Percentiles rank a stretch among this genome's conserved stretches.
phyloP scores from a whole-genome alignment of 2,329 filamentous ascomycete genomes.

The Dryadomyces quercus-mongolicae region DNA sequence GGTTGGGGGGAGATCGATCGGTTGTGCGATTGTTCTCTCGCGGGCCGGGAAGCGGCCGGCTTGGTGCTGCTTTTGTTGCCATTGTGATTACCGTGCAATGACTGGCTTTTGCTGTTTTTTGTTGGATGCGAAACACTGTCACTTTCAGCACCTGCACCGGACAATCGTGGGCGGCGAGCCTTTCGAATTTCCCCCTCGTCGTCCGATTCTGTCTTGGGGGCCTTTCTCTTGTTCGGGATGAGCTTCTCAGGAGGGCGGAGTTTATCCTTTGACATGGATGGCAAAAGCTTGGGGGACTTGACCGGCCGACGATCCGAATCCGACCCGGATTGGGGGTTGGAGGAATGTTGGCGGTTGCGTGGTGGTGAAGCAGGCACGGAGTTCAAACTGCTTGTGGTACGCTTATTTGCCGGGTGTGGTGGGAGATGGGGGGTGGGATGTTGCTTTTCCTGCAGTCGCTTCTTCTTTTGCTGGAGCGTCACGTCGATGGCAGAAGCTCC shows the following conservation, averaged over 20 bases:
- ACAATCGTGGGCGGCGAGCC: slow-evolving; percentile 38
- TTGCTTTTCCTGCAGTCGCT: slow-evolving; percentile 28
- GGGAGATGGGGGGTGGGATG: not conserved
- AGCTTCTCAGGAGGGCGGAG: slow-evolving; percentile 31
- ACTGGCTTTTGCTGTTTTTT: slow-evolving; percentile 1
- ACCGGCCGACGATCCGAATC: slow-evolving; percentile 39
- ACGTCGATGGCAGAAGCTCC: slow-evolving; percentile 18
- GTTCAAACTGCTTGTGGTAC: slow-evolving; percentile 43
- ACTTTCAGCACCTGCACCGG: slow-evolving; percentile 24
- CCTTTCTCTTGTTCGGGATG: slow-evolving; percentile 40
- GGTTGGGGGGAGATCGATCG: slow-evolving; percentile 49
- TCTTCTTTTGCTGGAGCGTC: slow-evolving; percentile 33
- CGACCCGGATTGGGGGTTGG: slow-evolving; percentile 33
- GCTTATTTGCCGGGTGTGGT: slow-evolving; percentile 26
- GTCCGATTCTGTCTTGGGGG: slow-evolving; percentile 41
- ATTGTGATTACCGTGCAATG: slow-evolving; percentile 14
- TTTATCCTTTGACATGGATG: slow-evolving; percentile 33
- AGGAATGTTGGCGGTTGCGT: slow-evolving; percentile 26
- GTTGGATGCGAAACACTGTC: slow-evolving; percentile 9
- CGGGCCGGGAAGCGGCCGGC: slow-evolving; percentile 18
- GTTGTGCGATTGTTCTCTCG: slow-evolving; percentile 23
- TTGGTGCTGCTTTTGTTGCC: slow-evolving; percentile 13
- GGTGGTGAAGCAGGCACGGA: slow-evolving; percentile 45
- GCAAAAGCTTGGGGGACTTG: slow-evolving; percentile 27
- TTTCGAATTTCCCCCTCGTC: slow-evolving; percentile 44